Conservation (phyloP, 116 monocot genomes). For the Thalassia testudinum region DNA sequence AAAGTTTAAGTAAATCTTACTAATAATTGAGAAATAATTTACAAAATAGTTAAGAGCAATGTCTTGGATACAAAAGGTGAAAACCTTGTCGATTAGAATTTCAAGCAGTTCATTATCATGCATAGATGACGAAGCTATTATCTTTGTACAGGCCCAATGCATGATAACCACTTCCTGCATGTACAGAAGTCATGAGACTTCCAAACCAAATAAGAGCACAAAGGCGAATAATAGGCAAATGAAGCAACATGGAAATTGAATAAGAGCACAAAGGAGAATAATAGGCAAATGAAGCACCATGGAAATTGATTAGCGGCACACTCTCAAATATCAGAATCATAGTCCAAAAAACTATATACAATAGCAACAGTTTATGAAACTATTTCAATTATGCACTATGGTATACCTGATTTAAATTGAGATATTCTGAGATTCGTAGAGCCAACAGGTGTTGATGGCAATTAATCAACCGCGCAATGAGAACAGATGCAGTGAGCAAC, state of each 20-base stretch:
- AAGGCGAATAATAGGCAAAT: neutral
- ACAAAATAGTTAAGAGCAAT: neutral
- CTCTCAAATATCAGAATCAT: too few relatives aligned
- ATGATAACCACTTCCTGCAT: slow-evolving; percentile 91
- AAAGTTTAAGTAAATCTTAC: neutral
- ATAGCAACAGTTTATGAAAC: too few relatives aligned
- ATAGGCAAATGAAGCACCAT: too few relatives aligned
- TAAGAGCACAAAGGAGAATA: neutral
- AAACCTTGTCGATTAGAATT: slow-evolving; percentile 85
- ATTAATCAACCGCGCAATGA: slow-evolving; percentile 85
- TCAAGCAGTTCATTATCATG: slow-evolving; percentile 66
- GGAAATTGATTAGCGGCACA: neutral
- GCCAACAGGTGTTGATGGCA: slow-evolving; percentile 73
- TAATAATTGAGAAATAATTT: too few relatives aligned
- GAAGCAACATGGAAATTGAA: too few relatives aligned
- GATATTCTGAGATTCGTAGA: slow-evolving; percentile 84
- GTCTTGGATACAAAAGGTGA: neutral
- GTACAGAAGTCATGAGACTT: neutral
- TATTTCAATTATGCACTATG: too few relatives aligned
- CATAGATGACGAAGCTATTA: slow-evolving; percentile 54
- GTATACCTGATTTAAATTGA: slow-evolving; percentile 61
- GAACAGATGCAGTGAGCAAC: slow-evolving; percentile 84
- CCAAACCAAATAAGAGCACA: neutral
- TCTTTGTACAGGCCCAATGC: slow-evolving; percentile 97
- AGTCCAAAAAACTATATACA: too few relatives aligned